Conservation (phyloP, 1,139 yeast genomes). For the Lodderomyces margitis region DNA sequence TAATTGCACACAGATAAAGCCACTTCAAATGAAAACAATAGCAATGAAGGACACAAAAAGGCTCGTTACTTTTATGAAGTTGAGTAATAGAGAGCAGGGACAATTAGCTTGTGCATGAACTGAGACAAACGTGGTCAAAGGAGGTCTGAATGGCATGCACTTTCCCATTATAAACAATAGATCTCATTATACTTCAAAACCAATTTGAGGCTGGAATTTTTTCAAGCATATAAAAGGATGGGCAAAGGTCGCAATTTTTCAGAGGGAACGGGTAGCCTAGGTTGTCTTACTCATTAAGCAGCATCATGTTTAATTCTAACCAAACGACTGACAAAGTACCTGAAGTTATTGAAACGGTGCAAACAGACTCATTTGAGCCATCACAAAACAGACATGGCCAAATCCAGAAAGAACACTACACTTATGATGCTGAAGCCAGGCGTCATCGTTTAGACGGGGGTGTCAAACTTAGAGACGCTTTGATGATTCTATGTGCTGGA, state of each 20-base stretch:
- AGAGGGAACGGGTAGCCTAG: no score
- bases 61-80: background rate
- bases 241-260: background rate
- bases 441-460: slow-evolving; percentile 29
- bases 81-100: no score
- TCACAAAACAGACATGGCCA: background rate
- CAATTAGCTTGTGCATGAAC: no score
- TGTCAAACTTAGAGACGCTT: slow-evolving; percentile 28
- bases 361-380: background rate
- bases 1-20: background rate
- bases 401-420: slow-evolving; percentile 18
- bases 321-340: slow-evolving; percentile 3
- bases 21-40: background rate
- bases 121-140: slow-evolving; percentile 1
- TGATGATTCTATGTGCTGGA: slow-evolving; percentile 45
- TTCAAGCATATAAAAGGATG: background rate
- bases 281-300: no score
- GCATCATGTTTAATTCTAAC: background rate
- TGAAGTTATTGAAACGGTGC: slow-evolving; percentile 10
- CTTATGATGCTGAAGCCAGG: slow-evolving; percentile 37
- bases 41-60: background rate
- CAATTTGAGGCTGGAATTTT: background rate
- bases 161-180: no score
- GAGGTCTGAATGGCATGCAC: background rate
- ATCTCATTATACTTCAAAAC: background rate